Base-by-base conservation (phyloP, 768 basidiomycete species). In the Tubosaeta sp. region DNA sequence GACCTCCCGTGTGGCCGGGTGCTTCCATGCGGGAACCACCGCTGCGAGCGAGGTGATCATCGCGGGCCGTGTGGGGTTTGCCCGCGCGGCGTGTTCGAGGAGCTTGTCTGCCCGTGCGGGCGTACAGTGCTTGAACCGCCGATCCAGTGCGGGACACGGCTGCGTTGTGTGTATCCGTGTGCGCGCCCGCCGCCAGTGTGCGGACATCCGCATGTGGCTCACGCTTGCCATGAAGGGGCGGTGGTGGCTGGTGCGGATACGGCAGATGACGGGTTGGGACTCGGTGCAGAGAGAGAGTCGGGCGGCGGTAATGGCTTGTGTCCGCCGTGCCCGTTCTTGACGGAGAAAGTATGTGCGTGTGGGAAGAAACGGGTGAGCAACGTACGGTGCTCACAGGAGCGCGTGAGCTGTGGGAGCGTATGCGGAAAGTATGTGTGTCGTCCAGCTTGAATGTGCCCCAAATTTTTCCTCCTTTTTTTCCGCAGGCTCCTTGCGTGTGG, bases 111-210 rank as follows among this genome's bases (percentile, higher is more conserved):
- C 64, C 69, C 78, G 43, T 98, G 95, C 65, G 88, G 87, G 0
- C 77, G 82, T n/a, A 97, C 93, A 2, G 77, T 90, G 14, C 71
- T 94, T 19, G 86, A 93, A 30, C 94, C 94, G 0, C 94, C 94
- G 0, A 83, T 96, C 32, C 80, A 86, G 0, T 98, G 95, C 58
- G 92, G 90, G 14, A 94, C 88, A 0, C 71, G 70, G 24, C 82
- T 99, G 57, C 68, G 72, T 32, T 99, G 96, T 62, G 69, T 73
- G 2, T 89, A 87, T 68, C 92, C 89, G 0, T 99, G 96, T 67
- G 73, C 79, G 31, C 77, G 76, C 0, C 82, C 85, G 1, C 68
- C 81, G 1, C 85, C 84, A 0, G 60, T 78, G 0, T 99, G 96
- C 59, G 94, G 93, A 0, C 96, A 98, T 60, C 81, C 87, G 0